Evolutionary conservation across 345 rosid species (phyloP), one percentile per base, ranked within the genome.

Genomic region (Lenwebbia sp.): DNA sequence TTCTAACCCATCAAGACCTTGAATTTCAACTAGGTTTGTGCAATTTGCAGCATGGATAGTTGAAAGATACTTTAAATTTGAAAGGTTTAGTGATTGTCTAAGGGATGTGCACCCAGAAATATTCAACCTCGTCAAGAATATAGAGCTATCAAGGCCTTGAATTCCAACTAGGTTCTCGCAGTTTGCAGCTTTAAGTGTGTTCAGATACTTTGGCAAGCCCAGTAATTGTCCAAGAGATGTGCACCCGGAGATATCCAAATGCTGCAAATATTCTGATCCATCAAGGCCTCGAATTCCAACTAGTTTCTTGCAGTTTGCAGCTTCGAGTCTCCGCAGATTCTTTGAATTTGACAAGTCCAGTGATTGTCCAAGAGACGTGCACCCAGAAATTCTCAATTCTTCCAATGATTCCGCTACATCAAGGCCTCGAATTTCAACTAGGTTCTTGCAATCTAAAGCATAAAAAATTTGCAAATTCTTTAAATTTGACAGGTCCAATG

Each of bases 241-340:
- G 41, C 84, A 82, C 0, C 26, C 2, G 2, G 41, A 82, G 25
- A 82, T 82, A 25, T 52, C 41, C 41, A 82, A 82, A 22, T 4
- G 0, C 52, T 9, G 2, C 58, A 82, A 82, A 5, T 58, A 52
- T 0, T 15, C 13, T 11, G 15, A 82, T 23, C 56, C 44, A 5
- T 52, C 78, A 62, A 62, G 21, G 40, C 40, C 40, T 28, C 0
- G 70, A 58, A 58, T 62, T 62, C 28, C 74, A 28, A 62, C 74
- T 13, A 30, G 2, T 15, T 62, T 62, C 65, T 4, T 3, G 8
- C 30, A 57, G 12, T 15, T 26, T 57, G 7, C 74, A 6, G 1
- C 40, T 8, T 9, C 0, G 1, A 28, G 15, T 14, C 0, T 28
- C 40, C 3, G 5, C 40, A 3, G 22, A 11, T 6, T 13, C 22